These are phyloP conservation scores for Stropharia rugosoannulata DNA, from an alignment of 768 basidiomycete species.

Conservation along the genomic window DNA sequence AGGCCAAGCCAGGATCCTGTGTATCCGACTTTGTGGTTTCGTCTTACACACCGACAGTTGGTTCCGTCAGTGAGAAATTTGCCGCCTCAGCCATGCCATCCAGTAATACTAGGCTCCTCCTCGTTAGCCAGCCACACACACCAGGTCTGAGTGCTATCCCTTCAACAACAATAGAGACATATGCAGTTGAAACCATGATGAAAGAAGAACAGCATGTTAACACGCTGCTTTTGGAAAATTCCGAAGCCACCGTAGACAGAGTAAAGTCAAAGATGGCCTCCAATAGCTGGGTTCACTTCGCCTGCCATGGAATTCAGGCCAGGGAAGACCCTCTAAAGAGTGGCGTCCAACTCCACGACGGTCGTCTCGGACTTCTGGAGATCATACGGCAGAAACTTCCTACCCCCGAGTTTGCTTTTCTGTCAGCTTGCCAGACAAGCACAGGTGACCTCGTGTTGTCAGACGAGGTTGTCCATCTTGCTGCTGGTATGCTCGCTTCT, in stretches of 20 bases:
- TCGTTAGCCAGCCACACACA: conserved; percentile 11
- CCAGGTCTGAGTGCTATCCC: conserved; percentile 3
- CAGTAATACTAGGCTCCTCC: conserved; percentile 1
- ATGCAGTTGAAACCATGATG: background rate
- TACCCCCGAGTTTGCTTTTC: conserved; percentile 32
- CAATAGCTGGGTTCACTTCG: conserved; percentile 29
- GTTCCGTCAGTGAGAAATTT: background rate
- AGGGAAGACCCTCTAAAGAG: conserved; percentile 19
- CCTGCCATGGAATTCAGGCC: conserved; percentile 35
- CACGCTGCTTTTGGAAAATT: conserved; percentile 1
- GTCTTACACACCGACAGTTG: conserved; percentile 21
- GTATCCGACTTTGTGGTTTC: conserved; percentile 18
- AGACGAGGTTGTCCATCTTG: conserved; percentile 32
- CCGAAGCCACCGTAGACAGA: conserved; percentile 6
- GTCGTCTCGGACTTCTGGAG: conserved; percentile 16
- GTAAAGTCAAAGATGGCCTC: conserved; percentile 6
- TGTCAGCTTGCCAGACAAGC: conserved; percentile 33
- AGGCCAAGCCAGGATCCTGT: background rate
- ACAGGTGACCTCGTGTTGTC: conserved; percentile 22
- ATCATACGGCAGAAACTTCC: conserved; percentile 6
- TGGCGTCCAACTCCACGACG: conserved; percentile 21
- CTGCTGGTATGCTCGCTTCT: conserved; percentile 37
- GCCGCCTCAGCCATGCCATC: background rate
- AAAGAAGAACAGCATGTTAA: background rate
- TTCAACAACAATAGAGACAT: background rate